Evolutionary conservation across 805 yeast genomes (phyloP).

Genomic region (Deakozyma indianensis): DNA sequence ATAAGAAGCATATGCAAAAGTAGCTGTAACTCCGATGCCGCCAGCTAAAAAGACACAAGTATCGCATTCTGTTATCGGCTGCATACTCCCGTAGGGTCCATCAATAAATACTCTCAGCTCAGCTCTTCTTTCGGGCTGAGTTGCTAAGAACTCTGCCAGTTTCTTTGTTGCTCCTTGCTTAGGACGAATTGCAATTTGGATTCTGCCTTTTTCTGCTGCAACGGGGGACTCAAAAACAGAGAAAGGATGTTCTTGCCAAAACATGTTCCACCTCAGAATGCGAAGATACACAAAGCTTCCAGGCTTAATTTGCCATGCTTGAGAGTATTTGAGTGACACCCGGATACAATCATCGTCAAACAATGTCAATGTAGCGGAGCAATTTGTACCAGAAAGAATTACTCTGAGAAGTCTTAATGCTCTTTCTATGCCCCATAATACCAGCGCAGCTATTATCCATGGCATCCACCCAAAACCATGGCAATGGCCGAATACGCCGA

Average conservation of each 20-base stretch:
- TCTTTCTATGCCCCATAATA: slow-evolving; percentile 61
- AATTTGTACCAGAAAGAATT: slow-evolving; percentile 37
- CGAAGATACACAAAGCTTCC: slow-evolving; percentile 46
- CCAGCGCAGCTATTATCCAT: slow-evolving; percentile 39
- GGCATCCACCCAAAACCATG: slow-evolving; percentile 45
- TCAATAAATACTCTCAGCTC: slow-evolving; percentile 33
- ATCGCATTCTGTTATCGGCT: slow-evolving; percentile 32
- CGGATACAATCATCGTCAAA: slow-evolving; percentile 24
- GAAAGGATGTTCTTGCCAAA: slow-evolving; percentile 70
- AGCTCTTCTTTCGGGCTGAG: slow-evolving; percentile 15
- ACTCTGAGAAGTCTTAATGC: slow-evolving; percentile 40
- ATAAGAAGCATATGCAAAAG: slow-evolving; percentile 29
- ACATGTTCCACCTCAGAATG: slow-evolving; percentile 30
- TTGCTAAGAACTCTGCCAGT: slow-evolving; percentile 21
- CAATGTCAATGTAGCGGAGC: slow-evolving; percentile 14
- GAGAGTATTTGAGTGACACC: slow-evolving; percentile 24
- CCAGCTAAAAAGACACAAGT: slow-evolving; percentile 43
- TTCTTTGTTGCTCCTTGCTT: slow-evolving; percentile 39
- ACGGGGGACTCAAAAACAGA: slow-evolving; percentile 22
- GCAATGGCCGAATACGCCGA: slow-evolving; percentile 36
- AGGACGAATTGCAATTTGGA: slow-evolving; percentile 35
- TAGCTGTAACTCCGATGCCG: slow-evolving; percentile 51
- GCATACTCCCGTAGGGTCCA: slow-evolving; percentile 44
- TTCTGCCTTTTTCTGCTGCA: slow-evolving; percentile 19
- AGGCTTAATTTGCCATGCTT: slow-evolving; percentile 34